Conservation (phyloP, 306 rosid genomes). For the Prunus dulcis region DNA sequence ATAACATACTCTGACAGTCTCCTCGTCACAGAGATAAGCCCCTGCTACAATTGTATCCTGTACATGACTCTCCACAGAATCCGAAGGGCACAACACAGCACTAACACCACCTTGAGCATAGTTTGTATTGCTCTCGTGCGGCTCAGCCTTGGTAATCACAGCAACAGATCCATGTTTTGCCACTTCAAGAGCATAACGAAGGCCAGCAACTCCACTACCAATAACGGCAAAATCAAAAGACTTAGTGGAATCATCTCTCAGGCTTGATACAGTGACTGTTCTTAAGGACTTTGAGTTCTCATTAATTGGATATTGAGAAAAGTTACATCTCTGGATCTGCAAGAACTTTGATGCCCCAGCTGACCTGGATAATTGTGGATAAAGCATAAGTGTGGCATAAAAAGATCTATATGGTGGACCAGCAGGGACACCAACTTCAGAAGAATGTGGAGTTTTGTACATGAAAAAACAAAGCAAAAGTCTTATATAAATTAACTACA, state of each 20-base stretch:
- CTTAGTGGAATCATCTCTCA: constrained; percentile 53
- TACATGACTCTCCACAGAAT: constrained; percentile 94
- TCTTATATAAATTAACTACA: not conserved
- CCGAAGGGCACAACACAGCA: constrained; percentile 84
- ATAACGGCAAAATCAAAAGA: constrained; percentile 75
- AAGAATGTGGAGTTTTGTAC: not conserved
- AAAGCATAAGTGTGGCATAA: not conserved
- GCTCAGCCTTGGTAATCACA: constrained; percentile 90
- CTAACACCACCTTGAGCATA: constrained; percentile 99
- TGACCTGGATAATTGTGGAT: constrained; percentile 50
- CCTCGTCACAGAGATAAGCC: constrained; percentile 92
- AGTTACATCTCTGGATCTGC: constrained; percentile 35
- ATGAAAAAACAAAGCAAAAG: not conserved
- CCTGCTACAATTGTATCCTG: constrained; percentile 94
- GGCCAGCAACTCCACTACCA: constrained; percentile 97
- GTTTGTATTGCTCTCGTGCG: constrained; percentile 96
- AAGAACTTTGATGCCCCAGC: constrained; percentile 46
- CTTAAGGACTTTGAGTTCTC: constrained; percentile 39
- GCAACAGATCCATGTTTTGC: constrained; percentile 91
- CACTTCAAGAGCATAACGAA: constrained; percentile 90
- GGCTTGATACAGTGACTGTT: constrained; percentile 45
- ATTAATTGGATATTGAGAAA: constrained; percentile 29
- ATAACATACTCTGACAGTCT: constrained; percentile 78
- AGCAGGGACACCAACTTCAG: not conserved
- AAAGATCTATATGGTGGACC: not conserved